These are phyloP conservation scores for Epicoccum sorghinum DNA, from an alignment of 2,329 filamentous ascomycete genomes.

Conservation along the genomic window DNA sequence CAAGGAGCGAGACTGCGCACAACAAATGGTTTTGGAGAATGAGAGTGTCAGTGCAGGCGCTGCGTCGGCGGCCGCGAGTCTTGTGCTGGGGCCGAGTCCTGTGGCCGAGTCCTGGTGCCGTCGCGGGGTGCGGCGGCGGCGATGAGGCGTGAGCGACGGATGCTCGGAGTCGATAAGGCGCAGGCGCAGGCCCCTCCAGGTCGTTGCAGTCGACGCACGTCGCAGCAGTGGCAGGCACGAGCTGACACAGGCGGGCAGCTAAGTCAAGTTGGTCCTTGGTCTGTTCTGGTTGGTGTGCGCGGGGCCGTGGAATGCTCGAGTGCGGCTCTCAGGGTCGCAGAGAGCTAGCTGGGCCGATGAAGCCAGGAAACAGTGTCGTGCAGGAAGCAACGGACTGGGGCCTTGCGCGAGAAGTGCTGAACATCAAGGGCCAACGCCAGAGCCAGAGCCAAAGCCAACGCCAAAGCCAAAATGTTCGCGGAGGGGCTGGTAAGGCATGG, in stretches of 20 bases:
- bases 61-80: constrained; percentile 25
- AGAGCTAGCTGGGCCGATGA: constrained; percentile 25
- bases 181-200: constrained; percentile 27
- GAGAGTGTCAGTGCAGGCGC: background rate
- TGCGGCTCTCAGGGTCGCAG: constrained; percentile 33
- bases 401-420: constrained; percentile 14
- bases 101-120: constrained; percentile 14
- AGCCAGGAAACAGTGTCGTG: constrained; percentile 29
- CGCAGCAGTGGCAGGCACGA: constrained; percentile 34
- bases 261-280: background rate
- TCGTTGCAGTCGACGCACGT: constrained; percentile 26
- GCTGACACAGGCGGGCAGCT: constrained; percentile 19
- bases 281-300: constrained; percentile 2
- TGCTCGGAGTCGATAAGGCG: constrained; percentile 40
- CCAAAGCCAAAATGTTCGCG: constrained; percentile 13
- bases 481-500: constrained; percentile 32
- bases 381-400: constrained; percentile 29
- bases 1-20: constrained; percentile 8
- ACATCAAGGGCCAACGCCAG: constrained; percentile 5
- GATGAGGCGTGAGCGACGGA: constrained; percentile 33
- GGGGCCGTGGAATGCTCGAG: constrained; percentile 10
- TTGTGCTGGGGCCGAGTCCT: constrained; percentile 1
- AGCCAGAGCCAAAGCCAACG: too few relatives aligned
- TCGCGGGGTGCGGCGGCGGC: constrained; percentile 18
- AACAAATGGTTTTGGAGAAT: background rate